Percentiles rank a stretch among this genome's conserved stretches.
phyloP scores from a whole-genome alignment of 805 yeast species.

The Teunomyces gatunensis region DNA sequence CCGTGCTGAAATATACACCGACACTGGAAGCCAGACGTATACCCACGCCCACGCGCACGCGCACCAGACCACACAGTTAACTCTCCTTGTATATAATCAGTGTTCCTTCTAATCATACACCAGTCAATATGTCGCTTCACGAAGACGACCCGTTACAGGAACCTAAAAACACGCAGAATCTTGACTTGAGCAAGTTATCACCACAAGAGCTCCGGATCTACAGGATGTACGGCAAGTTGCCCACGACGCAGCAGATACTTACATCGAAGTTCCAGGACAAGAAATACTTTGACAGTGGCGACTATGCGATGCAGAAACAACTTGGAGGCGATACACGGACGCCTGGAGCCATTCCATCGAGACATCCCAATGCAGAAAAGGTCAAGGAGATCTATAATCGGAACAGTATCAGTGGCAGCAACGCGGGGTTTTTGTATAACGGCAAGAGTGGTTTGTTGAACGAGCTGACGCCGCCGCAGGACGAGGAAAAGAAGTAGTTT shows the following conservation, averaged over 20 bases:
- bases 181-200: constrained; percentile 57
- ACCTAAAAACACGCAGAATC: constrained; percentile 41
- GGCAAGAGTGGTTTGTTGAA: constrained; percentile 56
- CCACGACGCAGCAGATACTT: constrained; percentile 73
- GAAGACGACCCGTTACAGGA: constrained; percentile 54
- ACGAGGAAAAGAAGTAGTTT: constrained; percentile 4
- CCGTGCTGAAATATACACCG: not conserved
- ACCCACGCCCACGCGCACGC: not conserved
- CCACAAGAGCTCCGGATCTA: constrained; percentile 80
- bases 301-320: constrained; percentile 75
- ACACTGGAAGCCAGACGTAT: not conserved
- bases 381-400: constrained; percentile 57
- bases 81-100: not conserved
- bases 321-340: constrained; percentile 24
- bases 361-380: constrained; percentile 55
- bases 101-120: not conserved
- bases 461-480: constrained; percentile 42
- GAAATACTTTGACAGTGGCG: constrained; percentile 92
- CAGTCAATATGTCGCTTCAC: constrained; percentile 26
- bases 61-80: not conserved
- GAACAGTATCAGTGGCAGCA: constrained; percentile 52
- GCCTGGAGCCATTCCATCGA: constrained; percentile 39
- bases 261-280: constrained; percentile 78
- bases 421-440: constrained; percentile 42
- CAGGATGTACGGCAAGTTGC: constrained; percentile 81